phyloP scores from a whole-genome alignment of 768 basidiomycete species.

The Termitomyces sp. region DNA sequence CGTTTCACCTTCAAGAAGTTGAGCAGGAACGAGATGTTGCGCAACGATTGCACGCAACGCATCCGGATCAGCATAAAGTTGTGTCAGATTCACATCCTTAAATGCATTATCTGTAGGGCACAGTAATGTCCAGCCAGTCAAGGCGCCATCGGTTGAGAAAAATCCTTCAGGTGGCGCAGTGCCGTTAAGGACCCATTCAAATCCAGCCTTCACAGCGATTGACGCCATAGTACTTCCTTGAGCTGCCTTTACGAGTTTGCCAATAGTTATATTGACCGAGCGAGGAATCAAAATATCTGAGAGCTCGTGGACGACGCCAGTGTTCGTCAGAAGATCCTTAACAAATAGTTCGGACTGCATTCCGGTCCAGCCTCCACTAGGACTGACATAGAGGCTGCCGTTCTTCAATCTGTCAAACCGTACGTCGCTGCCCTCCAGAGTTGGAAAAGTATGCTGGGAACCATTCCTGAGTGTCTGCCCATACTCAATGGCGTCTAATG shows the following conservation, averaged over 20 bases:
- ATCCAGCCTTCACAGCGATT: slow-evolving; percentile 75
- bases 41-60: slow-evolving; percentile 54
- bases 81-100: slow-evolving; percentile 77
- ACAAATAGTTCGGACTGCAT: slow-evolving; percentile 56
- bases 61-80: slow-evolving; percentile 52
- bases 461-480: slow-evolving; percentile 52
- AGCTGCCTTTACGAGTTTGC: slow-evolving; percentile 87
- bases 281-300: slow-evolving; percentile 84
- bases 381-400: slow-evolving; percentile 46
- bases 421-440: slow-evolving; percentile 81
- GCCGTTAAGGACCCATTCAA: slow-evolving; percentile 90
- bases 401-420: slow-evolving; percentile 55
- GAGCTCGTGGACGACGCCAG: slow-evolving; percentile 88
- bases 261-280: slow-evolving; percentile 77
- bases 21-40: slow-evolving; percentile 70
- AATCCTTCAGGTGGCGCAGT: slow-evolving; percentile 70
- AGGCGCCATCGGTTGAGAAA: slow-evolving; percentile 48
- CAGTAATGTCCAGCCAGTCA: slow-evolving; percentile 80
- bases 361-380: slow-evolving; percentile 77
- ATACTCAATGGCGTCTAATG: slow-evolving; percentile 73
- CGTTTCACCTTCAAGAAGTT: slow-evolving; percentile 16
- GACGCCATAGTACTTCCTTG: slow-evolving; percentile 87
- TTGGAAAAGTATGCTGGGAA: slow-evolving; percentile 67
- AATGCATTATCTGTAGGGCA: slow-evolving; percentile 93
- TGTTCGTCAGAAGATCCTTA: slow-evolving; percentile 73